Percentiles rank a stretch among this genome's conserved stretches.
These are phyloP conservation scores for Cordyceps sp. DNA, from an alignment of 2,329 filamentous ascomycete species.

Conservation along the genomic window DNA sequence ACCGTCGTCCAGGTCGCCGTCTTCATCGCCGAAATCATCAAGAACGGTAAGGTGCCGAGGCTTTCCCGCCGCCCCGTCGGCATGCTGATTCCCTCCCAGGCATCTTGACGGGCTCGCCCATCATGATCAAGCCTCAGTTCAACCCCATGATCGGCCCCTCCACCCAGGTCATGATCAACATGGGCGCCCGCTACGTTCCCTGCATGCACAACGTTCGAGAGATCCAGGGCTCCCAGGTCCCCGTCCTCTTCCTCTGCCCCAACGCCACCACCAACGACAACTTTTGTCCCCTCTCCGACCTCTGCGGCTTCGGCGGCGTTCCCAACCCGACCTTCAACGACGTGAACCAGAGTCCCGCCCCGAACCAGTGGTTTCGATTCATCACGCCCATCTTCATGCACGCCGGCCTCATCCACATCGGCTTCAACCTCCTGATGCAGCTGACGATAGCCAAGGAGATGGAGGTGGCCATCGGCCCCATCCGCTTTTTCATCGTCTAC, in stretches of 20 bases:
- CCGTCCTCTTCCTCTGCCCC: conserved; percentile 61
- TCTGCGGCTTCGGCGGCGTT: conserved; percentile 69
- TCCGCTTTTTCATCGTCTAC: conserved; percentile 83
- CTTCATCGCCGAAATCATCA: conserved; percentile 77
- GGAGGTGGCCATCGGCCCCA: conserved; percentile 73
- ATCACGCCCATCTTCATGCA: conserved; percentile 93
- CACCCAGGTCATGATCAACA: conserved; percentile 79
- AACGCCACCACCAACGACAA: conserved; percentile 49
- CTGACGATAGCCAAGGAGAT: conserved; percentile 82
- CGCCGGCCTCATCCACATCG: conserved; percentile 84
- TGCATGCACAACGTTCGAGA: conserved; percentile 79
- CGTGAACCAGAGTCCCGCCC: conserved; percentile 36
- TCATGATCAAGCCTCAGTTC: conserved; percentile 68
- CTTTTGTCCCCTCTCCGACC: conserved; percentile 55
- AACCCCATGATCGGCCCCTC: conserved; percentile 98
- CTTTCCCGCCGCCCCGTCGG: not conserved
- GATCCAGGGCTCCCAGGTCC: conserved; percentile 34
- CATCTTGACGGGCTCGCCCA: conserved; percentile 60
- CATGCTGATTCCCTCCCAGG: conserved; percentile 25
- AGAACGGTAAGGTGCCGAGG: conserved; percentile 48
- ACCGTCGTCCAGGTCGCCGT: conserved; percentile 63
- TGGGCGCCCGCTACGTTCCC: conserved; percentile 82
- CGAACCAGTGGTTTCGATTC: conserved; percentile 95
- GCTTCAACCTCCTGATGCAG: conserved; percentile 87
- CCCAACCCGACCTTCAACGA: conserved; percentile 47